These are phyloP conservation scores for Crithidia sp. DNA, from an alignment of 208 protist genomes.

Conservation along the genomic window DNA sequence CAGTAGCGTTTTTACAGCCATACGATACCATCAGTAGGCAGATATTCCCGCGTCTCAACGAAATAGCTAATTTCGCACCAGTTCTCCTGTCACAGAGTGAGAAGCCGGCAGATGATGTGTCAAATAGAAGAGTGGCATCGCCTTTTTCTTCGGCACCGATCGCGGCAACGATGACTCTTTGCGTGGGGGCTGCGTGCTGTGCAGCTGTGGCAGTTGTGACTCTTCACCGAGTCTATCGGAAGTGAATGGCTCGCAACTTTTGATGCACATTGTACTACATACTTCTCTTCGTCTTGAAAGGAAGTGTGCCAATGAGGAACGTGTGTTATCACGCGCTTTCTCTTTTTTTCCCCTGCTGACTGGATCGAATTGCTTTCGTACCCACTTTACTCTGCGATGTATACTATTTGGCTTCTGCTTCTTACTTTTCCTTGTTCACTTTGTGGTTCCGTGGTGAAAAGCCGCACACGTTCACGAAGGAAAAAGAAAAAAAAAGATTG, in stretches of 20 bases:
- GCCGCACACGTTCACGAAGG: too few relatives aligned
- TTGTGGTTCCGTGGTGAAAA: too few relatives aligned
- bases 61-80: neutral
- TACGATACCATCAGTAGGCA: conserved; percentile 27
- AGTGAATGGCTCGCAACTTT: too few relatives aligned
- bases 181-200: neutral
- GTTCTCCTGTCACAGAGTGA: too few relatives aligned
- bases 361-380: too few relatives aligned
- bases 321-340: neutral
- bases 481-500: too few relatives aligned
- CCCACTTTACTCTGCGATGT: too few relatives aligned
- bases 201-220: neutral
- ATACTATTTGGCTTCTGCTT: too few relatives aligned
- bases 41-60: conserved; percentile 36
- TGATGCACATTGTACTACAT: too few relatives aligned
- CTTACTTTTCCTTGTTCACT: neutral
- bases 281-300: neutral
- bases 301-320: too few relatives aligned
- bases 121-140: neutral
- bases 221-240: neutral
- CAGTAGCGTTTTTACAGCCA: conserved; percentile 24
- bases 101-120: too few relatives aligned
- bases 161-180: neutral
- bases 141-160: neutral
- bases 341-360: neutral